Evolutionary conservation across 2,329 filamentous ascomycete genomes (phyloP).

Genomic region (Aureobasidium sp.): DNA sequence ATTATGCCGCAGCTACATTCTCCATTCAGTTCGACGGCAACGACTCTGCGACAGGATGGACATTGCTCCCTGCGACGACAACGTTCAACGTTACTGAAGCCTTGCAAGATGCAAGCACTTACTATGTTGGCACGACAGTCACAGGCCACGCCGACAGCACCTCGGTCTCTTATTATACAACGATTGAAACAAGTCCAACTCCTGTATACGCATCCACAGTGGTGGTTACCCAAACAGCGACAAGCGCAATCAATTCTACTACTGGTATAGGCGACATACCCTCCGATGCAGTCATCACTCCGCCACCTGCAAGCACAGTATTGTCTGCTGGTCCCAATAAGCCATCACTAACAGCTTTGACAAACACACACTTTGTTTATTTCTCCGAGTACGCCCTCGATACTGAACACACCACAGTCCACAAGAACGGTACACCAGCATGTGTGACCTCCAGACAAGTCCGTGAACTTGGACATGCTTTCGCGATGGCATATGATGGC

Average conservation of each 20-base stretch:
- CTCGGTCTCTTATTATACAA: slow-evolving; percentile 19
- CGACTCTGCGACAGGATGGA: slow-evolving; percentile 27
- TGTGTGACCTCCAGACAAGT: slow-evolving; percentile 31
- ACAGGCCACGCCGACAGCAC: neutral
- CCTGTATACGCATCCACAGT: slow-evolving; percentile 28
- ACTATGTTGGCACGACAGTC: neutral
- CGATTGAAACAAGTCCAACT: slow-evolving; percentile 19
- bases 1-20: slow-evolving; percentile 29
- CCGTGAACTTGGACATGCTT: slow-evolving; percentile 30
- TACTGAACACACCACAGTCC: slow-evolving; percentile 23
- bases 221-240: slow-evolving; percentile 27
- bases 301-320: slow-evolving; percentile 23
- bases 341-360: slow-evolving; percentile 19
- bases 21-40: slow-evolving; percentile 25
- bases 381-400: slow-evolving; percentile 40
- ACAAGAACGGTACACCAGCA: slow-evolving; percentile 25
- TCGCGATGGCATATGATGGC: slow-evolving; percentile 33
- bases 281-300: slow-evolving; percentile 23
- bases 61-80: slow-evolving; percentile 25
- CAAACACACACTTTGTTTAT: slow-evolving; percentile 36
- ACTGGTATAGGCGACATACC: slow-evolving; percentile 26
- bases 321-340: slow-evolving; percentile 6
- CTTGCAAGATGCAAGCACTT: slow-evolving; percentile 24
- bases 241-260: slow-evolving; percentile 23
- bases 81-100: slow-evolving; percentile 29